These are phyloP conservation scores for Penicillium pancosmium DNA, from an alignment of 495 filamentous ascomycete species.

Conservation along the genomic window DNA sequence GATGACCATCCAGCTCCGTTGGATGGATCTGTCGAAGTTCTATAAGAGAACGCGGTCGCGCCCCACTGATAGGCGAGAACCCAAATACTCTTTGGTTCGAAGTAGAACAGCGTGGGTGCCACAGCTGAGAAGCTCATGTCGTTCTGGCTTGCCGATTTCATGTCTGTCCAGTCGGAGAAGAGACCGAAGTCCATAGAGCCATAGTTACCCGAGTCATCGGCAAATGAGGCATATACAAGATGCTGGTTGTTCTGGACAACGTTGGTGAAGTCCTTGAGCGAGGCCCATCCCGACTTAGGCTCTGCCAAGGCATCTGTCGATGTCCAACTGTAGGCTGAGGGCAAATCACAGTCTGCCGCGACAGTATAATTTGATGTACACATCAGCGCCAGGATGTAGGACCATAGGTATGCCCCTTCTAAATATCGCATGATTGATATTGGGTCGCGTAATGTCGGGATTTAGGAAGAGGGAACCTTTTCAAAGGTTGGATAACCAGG, in stretches of 20 bases:
- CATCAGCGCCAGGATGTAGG: not conserved
- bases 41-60: slow-evolving; percentile 58
- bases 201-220: slow-evolving; percentile 42
- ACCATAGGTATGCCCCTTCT: no score
- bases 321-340: slow-evolving; percentile 59
- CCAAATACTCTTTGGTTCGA: slow-evolving; percentile 61
- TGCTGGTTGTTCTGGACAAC: slow-evolving; percentile 56
- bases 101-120: slow-evolving; percentile 65
- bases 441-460: no score
- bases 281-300: slow-evolving; percentile 53
- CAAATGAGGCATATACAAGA: slow-evolving; percentile 54
- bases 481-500: no score
- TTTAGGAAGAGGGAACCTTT: no score
- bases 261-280: slow-evolving; percentile 62
- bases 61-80: slow-evolving; percentile 66
- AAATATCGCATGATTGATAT: no score
- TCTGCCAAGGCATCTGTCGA: slow-evolving; percentile 49
- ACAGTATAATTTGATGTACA: slow-evolving; percentile 9
- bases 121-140: slow-evolving; percentile 51
- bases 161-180: slow-evolving; percentile 57
- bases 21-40: slow-evolving; percentile 58
- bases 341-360: slow-evolving; percentile 49
- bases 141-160: slow-evolving; percentile 57
- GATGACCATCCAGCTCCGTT: slow-evolving; percentile 59
- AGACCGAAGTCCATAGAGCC: slow-evolving; percentile 60